Base-by-base conservation (phyloP, 2,329 filamentous ascomycete species). In the Beauveria caledonica region DNA sequence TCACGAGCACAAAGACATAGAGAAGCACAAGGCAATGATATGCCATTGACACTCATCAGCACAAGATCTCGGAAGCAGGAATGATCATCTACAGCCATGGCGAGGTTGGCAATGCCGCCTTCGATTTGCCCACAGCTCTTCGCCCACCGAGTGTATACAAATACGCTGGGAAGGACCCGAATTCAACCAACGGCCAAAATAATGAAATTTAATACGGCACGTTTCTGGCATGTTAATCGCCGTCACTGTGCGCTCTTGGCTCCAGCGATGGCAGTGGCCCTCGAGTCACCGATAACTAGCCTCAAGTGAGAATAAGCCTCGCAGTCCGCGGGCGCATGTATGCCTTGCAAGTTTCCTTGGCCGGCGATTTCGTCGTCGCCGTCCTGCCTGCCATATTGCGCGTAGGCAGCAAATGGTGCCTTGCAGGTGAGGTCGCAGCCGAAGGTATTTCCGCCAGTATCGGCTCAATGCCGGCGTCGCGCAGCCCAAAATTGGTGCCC, bases 401-500 rank as follows among this genome's bases (percentile, higher is more conserved):
- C 5, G 3, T 36, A 13, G 33, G 15, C 5, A 60, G 61, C 44
- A 57, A 40, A 46, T 23, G 23, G 11, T 60, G 19, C n/a, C 13
- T 36, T 55, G 40, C 51, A 57, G 36, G 49, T 53, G 50, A 21
- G 54, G 49, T 27, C 53, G 57, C 11, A 62, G 61, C 23, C 46
- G 50, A 23, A 60, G 9, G 58, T 53, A 48, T 57, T 60, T 3
- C 61, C 57, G 10, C 52, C 17, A 52, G 57, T 6, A 60, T 60
- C 13, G 33, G 51, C 19, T 60, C 45, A 25, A 52, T 29, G 52
- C 60, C 51, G 25, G 57, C 58, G 19, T 40, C 29, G 27, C 17
- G 13, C 19, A 60, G 21, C 3, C 61, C 61, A 40, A 60, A 62
- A 10, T 54, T 46, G 13, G 51, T 33, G 8, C 7, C 42, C 40